phyloP scores from a whole-genome alignment of 164 flowering plant genomes.

The Akebia trifoliata region DNA sequence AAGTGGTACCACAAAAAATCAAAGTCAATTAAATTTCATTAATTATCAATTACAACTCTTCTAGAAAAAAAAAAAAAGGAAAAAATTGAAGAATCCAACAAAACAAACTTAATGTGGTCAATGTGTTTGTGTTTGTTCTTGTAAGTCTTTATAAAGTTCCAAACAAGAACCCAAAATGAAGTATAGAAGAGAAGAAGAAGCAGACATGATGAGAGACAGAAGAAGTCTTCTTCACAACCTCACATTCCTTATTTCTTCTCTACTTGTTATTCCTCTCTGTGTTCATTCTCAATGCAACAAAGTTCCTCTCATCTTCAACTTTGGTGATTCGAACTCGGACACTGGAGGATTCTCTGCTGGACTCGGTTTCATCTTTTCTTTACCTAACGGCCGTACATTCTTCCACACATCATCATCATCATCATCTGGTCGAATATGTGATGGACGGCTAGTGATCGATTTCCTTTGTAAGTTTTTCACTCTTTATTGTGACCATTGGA shows the following conservation, averaged over 20 bases:
- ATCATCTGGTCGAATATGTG: conserved; percentile 36
- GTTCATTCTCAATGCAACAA: conserved; percentile 10
- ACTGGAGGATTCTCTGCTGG: conserved; percentile 39
- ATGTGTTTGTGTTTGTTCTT: too few relatives aligned
- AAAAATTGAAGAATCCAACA: too few relatives aligned
- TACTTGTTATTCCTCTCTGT: background rate
- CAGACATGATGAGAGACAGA: too few relatives aligned
- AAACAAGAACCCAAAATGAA: background rate
- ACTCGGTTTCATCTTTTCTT: conserved; percentile 25
- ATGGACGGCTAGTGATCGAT: conserved; percentile 31
- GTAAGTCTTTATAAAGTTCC: too few relatives aligned
- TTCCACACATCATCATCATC: conserved; percentile 33
- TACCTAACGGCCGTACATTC: conserved; percentile 36
- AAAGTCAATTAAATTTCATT: too few relatives aligned
- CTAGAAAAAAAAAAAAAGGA: too few relatives aligned
- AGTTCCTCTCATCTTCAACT: conserved; percentile 32
- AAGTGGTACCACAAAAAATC: too few relatives aligned
- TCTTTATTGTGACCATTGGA: too few relatives aligned
- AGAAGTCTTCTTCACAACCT: background rate
- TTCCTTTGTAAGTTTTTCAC: conserved; percentile 19
- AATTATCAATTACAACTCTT: too few relatives aligned
- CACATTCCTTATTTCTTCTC: background rate
- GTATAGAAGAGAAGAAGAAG: too few relatives aligned
- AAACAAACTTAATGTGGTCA: too few relatives aligned
- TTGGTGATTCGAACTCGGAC: conserved; percentile 52